These are phyloP conservation scores for Sechiopsis laciniata DNA, from an alignment of 306 rosid species.

Conservation along the genomic window DNA sequence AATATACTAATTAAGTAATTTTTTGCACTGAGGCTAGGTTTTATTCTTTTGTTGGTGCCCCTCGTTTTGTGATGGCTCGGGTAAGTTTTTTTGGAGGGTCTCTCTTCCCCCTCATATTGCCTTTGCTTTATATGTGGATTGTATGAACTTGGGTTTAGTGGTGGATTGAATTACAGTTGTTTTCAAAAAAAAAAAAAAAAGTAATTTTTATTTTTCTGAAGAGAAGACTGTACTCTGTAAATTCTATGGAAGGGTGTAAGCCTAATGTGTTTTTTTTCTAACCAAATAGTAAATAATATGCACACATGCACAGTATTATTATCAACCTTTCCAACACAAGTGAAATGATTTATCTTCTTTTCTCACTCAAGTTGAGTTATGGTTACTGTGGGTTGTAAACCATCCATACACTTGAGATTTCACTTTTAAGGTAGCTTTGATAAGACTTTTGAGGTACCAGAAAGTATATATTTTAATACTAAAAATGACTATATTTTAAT, in stretches of 20 bases:
- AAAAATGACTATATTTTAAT: background rate
- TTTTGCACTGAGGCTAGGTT: no score
- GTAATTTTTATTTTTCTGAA: no score
- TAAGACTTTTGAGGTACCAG: background rate
- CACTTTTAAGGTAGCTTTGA: background rate
- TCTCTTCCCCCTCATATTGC: no score
- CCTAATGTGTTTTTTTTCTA: no score
- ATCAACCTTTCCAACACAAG: background rate
- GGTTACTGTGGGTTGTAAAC: background rate
- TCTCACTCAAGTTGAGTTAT: background rate
- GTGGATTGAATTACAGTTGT: no score
- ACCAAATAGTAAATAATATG: background rate
- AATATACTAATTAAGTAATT: no score
- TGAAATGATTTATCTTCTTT: constrained; percentile 4
- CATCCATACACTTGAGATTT: background rate
- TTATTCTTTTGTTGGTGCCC: no score
- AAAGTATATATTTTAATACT: background rate
- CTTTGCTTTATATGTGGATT: no score
- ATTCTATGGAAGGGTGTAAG: background rate
- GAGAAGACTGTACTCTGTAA: background rate
- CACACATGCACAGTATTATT: background rate
- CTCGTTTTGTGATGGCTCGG: no score
- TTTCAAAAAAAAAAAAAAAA: no score
- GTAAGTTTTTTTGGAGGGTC: no score
- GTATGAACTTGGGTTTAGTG: no score